Conservation (phyloP, 176 grass and related monocot genomes). For the Phoenix dactylifera region DNA sequence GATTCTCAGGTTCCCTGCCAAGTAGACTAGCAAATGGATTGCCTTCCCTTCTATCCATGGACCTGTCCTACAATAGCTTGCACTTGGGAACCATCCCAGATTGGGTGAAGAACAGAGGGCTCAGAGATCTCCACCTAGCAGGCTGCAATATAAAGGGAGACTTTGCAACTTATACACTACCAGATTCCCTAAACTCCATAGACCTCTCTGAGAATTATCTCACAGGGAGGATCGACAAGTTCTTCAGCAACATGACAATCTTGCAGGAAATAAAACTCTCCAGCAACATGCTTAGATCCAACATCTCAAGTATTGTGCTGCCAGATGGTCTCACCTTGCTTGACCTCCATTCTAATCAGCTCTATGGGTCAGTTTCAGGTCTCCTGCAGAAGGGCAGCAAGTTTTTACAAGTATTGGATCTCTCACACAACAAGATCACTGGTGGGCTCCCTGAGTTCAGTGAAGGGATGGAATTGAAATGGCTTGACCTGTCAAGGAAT, state of each 20-base stretch:
- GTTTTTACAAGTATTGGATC: slow-evolving; percentile 31
- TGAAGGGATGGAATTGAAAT: slow-evolving; percentile 17
- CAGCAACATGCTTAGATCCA: slow-evolving; percentile 1
- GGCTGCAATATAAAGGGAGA: slow-evolving; percentile 29
- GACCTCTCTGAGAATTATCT: slow-evolving; percentile 57
- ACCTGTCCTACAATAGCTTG: slow-evolving; percentile 35
- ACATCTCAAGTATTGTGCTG: slow-evolving; percentile 9
- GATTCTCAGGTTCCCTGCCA: slow-evolving; percentile 34
- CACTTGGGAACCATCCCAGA: slow-evolving; percentile 29
- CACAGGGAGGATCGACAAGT: slow-evolving; percentile 34
- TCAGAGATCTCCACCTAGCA: slow-evolving; percentile 37
- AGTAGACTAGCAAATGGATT: slow-evolving; percentile 25
- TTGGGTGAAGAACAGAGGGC: slow-evolving; percentile 33
- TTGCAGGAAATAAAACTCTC: not conserved
- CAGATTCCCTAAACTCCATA: slow-evolving; percentile 38
- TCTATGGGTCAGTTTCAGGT: slow-evolving; percentile 7
- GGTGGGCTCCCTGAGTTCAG: slow-evolving; percentile 45
- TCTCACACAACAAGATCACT: slow-evolving; percentile 56
- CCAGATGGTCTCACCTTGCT: slow-evolving; percentile 12
- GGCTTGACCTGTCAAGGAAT: slow-evolving; percentile 55
- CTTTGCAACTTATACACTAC: slow-evolving; percentile 15
- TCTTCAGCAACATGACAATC: slow-evolving; percentile 42
- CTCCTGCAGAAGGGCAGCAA: not conserved
- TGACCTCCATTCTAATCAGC: slow-evolving; percentile 15
- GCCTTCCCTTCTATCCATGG: slow-evolving; percentile 32